phyloP scores from a whole-genome alignment of 1,139 yeast species.

The Hanseniaspora gamundiae region DNA sequence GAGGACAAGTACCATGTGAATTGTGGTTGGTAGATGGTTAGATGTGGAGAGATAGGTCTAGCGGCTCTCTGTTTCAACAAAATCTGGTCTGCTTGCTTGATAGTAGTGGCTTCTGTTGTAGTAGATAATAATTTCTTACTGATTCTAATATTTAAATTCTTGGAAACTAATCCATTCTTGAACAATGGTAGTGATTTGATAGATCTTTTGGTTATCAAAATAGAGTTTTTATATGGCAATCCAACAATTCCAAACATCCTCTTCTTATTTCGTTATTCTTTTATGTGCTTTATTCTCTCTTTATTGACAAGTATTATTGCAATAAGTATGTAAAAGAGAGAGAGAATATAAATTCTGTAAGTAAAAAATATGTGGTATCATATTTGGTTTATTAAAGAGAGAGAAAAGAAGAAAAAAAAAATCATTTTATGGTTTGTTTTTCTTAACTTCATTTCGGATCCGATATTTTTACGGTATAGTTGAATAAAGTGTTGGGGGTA shows the following conservation, averaged over 20 bases:
- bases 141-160: too few species aligned
- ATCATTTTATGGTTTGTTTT: too few species aligned
- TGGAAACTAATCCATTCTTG: too few species aligned
- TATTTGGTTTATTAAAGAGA: too few species aligned
- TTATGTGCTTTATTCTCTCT: not conserved
- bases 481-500: too few species aligned
- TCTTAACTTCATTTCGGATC: too few species aligned
- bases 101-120: constrained; percentile 1
- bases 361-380: too few species aligned
- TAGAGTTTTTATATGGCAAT: not conserved
- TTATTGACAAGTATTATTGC: not conserved
- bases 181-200: constrained; percentile 1
- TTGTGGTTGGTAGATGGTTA: constrained; percentile 82
- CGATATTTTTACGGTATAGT: too few species aligned
- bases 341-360: too few species aligned
- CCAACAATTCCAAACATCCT: not conserved
- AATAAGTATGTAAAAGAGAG: too few species aligned
- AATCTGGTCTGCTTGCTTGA: constrained; percentile 25
- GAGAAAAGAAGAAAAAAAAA: too few species aligned
- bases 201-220: not conserved
- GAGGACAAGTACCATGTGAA: constrained; percentile 71
- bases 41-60: constrained; percentile 89
- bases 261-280: not conserved
- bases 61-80: constrained; percentile 71
- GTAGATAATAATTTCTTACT: constrained; percentile 5